Evolutionary conservation across 306 rosid genomes (phyloP).

Genomic region (Corylus avellana): DNA sequence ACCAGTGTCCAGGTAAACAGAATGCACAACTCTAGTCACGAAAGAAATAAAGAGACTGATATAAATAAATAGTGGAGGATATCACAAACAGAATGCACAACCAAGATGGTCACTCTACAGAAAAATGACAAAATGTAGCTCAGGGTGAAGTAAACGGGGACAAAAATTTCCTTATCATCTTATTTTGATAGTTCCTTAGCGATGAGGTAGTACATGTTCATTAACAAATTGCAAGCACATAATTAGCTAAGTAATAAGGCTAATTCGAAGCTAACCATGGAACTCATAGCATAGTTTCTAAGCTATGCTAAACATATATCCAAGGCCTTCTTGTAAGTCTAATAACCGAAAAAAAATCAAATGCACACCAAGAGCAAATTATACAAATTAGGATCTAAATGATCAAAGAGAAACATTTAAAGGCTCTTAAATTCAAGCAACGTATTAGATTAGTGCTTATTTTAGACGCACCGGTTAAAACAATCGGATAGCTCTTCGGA

Average conservation of each 20-base stretch:
- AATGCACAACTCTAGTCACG: not conserved
- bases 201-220: no score
- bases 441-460: not conserved
- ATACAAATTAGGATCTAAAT: not conserved
- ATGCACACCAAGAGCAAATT: not conserved
- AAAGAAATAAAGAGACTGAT: not conserved
- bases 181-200: not conserved
- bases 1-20: not conserved
- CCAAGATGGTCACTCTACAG: not conserved
- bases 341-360: not conserved
- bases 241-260: not conserved
- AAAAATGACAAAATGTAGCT: no score
- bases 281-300: not conserved
- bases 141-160: no score
- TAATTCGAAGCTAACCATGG: not conserved
- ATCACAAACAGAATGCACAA: not conserved
- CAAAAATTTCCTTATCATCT: no score
- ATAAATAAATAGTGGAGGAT: not conserved
- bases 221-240: not conserved
- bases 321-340: not conserved
- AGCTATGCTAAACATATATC: not conserved
- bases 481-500: conserved; percentile 95
- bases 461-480: conserved; percentile 68
- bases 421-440: no score
- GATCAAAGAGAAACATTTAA: not conserved